Evolutionary conservation across 2,329 filamentous ascomycete genomes (phyloP), one percentile per base, ranked within the genome.

Genomic region (Daldinia eschscholtzii): DNA sequence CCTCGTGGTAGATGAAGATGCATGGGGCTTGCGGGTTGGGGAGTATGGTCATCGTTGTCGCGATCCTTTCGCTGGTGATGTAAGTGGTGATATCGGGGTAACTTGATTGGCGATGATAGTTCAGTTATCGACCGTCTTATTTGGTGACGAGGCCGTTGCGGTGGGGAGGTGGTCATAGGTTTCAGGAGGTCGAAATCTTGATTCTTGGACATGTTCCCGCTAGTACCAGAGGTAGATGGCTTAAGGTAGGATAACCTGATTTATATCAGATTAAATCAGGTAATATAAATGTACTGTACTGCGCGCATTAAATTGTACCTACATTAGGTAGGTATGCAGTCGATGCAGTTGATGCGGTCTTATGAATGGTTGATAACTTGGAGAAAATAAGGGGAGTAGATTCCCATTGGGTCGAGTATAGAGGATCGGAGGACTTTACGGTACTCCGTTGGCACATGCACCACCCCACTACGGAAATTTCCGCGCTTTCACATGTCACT

Each of bases 121-220:
- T 88, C 87, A 50, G 84, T 84, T 65, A 88, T 83, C 53, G 88
- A 89, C 37, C 86, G 84, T 67, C 83, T 85, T 67, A 88, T 81
- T 72, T 87, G 85, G 72, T 88, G 87, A 65, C 83, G 83, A 26
- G 82, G 77, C 23, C 80, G 79, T 55, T 74, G 76, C 26, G 80
- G 76, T 28, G 80, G 79, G 20, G 80, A 78, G 62, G 77, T 75
- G 72, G 75, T 73, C 63, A 74, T 76, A 44, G 74, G 69, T 64
- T 72, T 75, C 39, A 67, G 57, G 37, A 69, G 68, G 33, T 78
- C 76, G 64, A 70, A 72, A 64, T 76, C 79, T 76, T 77, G 75
- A 71, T 77, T 75, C 65, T 72, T 75, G 60, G 79, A 75, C 79
- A 81, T 82, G 18, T 59, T 62, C 72, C n/a, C 64, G 41, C 28